A percentile compares a stretch with the other conserved stretches of the same genome.
Conservation (phyloP, 2,329 filamentous ascomycete species). For the Epichloe hybrida region DNA sequence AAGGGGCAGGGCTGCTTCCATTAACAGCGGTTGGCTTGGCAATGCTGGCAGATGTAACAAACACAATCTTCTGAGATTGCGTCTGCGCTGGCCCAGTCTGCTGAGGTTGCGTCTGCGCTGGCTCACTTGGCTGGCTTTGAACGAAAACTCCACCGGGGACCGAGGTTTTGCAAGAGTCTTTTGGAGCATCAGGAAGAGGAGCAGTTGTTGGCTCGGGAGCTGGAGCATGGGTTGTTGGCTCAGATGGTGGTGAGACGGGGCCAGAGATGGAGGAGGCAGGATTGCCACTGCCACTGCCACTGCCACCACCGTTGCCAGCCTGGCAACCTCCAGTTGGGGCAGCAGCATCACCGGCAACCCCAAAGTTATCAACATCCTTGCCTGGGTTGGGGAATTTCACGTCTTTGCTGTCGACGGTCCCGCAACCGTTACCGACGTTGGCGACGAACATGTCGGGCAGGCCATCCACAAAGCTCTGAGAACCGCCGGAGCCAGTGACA, state of each 20-base stretch:
- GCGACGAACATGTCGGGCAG: conserved; percentile 62
- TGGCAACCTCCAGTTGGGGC: not conserved
- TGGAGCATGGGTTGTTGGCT: not conserved
- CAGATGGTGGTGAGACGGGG: not conserved
- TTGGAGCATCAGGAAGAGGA: not conserved
- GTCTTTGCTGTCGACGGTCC: conserved; percentile 34
- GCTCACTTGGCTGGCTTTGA: conserved; percentile 2
- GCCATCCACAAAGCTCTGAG: conserved; percentile 37
- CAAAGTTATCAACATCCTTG: conserved; percentile 34
- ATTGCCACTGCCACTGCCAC: too few relatives aligned
- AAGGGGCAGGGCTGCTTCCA: conserved; percentile 9
- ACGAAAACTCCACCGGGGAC: conserved; percentile 27
- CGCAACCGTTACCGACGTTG: conserved; percentile 46
- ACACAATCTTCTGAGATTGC: too few relatives aligned
- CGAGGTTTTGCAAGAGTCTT: too few relatives aligned
- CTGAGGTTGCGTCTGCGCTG: not conserved
- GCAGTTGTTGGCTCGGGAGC: not conserved
- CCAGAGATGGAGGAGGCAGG: too few relatives aligned
- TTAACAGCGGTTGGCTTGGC: conserved; percentile 8
- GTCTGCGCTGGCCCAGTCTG: too few relatives aligned
- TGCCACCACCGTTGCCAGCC: not conserved
- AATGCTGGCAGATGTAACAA: not conserved
- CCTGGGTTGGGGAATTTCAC: conserved; percentile 52
- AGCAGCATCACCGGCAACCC: conserved; percentile 20
- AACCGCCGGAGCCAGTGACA: conserved; percentile 41